Evolutionary conservation across 1,284 basidiomycete species (phyloP).

Genomic region (Pterulicium gracile): DNA sequence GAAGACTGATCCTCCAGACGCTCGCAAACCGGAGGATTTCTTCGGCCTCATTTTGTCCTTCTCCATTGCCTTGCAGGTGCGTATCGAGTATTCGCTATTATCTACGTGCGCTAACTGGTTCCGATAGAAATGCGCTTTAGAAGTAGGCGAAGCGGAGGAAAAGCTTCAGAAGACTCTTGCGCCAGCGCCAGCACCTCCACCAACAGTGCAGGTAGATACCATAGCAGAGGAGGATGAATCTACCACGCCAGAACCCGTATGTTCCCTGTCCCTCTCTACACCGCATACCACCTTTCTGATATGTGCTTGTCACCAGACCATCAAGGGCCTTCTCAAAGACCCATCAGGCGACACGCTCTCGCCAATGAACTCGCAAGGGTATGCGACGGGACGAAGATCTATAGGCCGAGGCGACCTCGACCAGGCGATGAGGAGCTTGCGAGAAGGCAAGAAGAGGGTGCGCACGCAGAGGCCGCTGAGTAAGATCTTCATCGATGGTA

Average conservation of each 20-base stretch:
- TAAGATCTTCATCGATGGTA: constrained; percentile 75
- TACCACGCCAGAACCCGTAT: too few species aligned
- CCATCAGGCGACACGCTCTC: constrained; percentile 20
- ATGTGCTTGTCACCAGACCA: too few species aligned
- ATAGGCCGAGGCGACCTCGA: constrained; percentile 71
- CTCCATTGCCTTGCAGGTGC: constrained; percentile 59
- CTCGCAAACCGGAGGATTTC: constrained; percentile 69
- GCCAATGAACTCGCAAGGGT: constrained; percentile 7
- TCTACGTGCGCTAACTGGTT: constrained; percentile 3
- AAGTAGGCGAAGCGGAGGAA: constrained; percentile 47
- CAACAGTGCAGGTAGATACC: constrained; percentile 9
- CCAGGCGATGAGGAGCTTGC: constrained; percentile 72
- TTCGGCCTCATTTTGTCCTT: constrained; percentile 68
- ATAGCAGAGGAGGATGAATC: too few species aligned
- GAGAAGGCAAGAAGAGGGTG: constrained; percentile 49
- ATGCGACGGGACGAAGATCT: constrained; percentile 32
- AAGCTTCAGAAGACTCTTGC: constrained; percentile 22
- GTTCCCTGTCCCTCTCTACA: too few species aligned
- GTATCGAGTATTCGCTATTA: constrained; percentile 9
- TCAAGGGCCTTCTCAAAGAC: constrained; percentile 15
- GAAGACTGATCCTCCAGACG: constrained; percentile 43
- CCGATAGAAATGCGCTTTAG: constrained; percentile 62
- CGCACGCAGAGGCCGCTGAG: constrained; percentile 41
- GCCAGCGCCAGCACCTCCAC: constrained; percentile 8
- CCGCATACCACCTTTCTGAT: too few species aligned